Percentiles rank a stretch among this genome's conserved stretches.
phyloP scores from a whole-genome alignment of 2,329 filamentous ascomycete species.

The Aquanectria penicillioides region DNA sequence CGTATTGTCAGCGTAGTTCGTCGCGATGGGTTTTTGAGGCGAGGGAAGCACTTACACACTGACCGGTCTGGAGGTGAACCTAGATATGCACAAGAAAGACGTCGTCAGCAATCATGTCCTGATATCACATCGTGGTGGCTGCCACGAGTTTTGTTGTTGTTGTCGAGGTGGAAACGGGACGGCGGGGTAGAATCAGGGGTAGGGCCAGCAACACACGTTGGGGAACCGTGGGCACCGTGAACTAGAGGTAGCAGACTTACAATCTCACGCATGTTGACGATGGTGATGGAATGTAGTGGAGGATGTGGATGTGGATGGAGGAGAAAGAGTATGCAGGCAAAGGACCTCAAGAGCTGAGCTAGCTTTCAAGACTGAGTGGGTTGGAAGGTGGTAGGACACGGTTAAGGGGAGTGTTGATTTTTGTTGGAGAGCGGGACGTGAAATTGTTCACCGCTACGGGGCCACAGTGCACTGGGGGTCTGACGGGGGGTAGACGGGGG shows the following conservation, averaged over 20 bases:
- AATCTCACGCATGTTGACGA: slow-evolving; percentile 63
- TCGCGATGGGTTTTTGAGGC: not conserved
- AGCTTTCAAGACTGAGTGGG: slow-evolving; percentile 48
- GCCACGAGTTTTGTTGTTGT: slow-evolving; percentile 27
- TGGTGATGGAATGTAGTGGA: slow-evolving; percentile 25
- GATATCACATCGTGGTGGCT: slow-evolving; percentile 14
- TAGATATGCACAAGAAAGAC: slow-evolving; percentile 67
- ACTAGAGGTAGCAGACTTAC: slow-evolving; percentile 17
- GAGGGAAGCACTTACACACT: slow-evolving; percentile 78
- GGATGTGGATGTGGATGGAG: slow-evolving; percentile 36
- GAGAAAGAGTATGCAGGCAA: slow-evolving; percentile 37
- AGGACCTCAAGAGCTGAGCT: slow-evolving; percentile 47
- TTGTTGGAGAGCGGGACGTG: slow-evolving; percentile 43
- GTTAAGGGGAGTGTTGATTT: slow-evolving; percentile 48
- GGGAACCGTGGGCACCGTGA: slow-evolving; percentile 26
- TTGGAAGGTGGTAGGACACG: slow-evolving; percentile 41
- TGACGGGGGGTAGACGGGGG: too few relatives aligned
- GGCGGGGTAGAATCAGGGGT: slow-evolving; percentile 53
- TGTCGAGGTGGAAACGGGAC: slow-evolving; percentile 31
- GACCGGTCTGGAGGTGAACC: slow-evolving; percentile 99
- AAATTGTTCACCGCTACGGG: slow-evolving; percentile 51
- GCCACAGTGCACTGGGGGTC: not conserved
- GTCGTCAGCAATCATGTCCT: slow-evolving; percentile 62
- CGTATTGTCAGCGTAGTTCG: slow-evolving; percentile 48
- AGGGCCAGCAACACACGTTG: slow-evolving; percentile 51